Conservation (phyloP, 495 filamentous ascomycete species). For the Cercophora newfieldiana region DNA sequence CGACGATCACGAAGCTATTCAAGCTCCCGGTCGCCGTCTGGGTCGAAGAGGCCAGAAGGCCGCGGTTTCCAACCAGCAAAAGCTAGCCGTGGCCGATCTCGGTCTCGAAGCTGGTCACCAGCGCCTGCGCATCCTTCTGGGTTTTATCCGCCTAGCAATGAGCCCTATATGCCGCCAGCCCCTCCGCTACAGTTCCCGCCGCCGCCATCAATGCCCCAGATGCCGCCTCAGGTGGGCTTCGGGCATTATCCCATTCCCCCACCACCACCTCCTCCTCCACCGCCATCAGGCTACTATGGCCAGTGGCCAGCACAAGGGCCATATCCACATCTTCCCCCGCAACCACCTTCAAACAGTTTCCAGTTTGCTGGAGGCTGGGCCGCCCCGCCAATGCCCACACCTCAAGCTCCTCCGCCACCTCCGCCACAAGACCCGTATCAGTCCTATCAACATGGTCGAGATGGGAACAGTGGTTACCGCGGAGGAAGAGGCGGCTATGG, state of each 20-base stretch:
- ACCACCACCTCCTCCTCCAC: constrained; percentile 47
- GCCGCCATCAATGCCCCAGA: constrained; percentile 22
- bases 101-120: constrained; percentile 13
- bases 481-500: constrained; percentile 27
- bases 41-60: constrained; percentile 34
- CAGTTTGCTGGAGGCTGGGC: constrained; percentile 22
- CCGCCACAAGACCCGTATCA: constrained; percentile 23
- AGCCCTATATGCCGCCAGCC: constrained; percentile 36
- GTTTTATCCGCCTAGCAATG: constrained; percentile 30
- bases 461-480: constrained; percentile 18
- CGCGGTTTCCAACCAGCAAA: constrained; percentile 24
- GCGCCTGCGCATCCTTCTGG: constrained; percentile 13
- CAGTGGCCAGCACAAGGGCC: constrained; percentile 54
- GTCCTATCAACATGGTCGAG: constrained; percentile 3
- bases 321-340: constrained; percentile 29
- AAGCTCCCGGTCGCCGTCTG: constrained; percentile 35
- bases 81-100: constrained; percentile 9
- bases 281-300: constrained; percentile 51
- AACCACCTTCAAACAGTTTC: constrained; percentile 7
- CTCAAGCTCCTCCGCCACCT: constrained; percentile 26
- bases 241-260: constrained; percentile 35
- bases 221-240: constrained; percentile 22
- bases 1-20: constrained; percentile 17
- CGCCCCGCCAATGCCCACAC: constrained; percentile 27
- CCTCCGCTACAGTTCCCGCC: constrained; percentile 32